Evolutionary conservation across 345 rosid genomes (phyloP).

Genomic region (Euphorbia peplus): DNA sequence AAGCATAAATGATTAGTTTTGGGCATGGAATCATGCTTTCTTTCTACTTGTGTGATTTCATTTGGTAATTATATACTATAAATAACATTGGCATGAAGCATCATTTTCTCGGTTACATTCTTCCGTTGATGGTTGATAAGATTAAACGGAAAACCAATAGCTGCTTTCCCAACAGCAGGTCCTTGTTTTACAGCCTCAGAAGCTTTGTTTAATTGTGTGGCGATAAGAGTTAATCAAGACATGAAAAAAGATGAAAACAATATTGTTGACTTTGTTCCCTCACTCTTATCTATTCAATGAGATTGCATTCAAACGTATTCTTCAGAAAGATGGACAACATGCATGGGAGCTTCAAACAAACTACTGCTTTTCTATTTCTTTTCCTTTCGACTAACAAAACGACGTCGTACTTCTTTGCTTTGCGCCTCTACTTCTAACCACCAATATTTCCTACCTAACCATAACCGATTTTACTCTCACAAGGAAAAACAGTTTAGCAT

Average conservation of each 20-base stretch:
- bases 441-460: too few relatives aligned
- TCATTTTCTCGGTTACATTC: constrained; percentile 58
- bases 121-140: constrained; percentile 83
- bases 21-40: background rate
- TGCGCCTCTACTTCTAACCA: too few relatives aligned
- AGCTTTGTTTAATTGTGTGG: constrained; percentile 62
- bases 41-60: background rate
- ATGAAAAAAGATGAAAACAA: background rate
- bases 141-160: too few relatives aligned
- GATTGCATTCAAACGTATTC: background rate
- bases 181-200: constrained; percentile 84
- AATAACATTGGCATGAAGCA: background rate
- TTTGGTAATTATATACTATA: background rate
- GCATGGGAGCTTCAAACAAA: too few relatives aligned
- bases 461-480: too few relatives aligned
- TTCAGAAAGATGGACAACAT: too few relatives aligned
- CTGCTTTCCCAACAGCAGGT: constrained; percentile 91
- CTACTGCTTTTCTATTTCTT: too few relatives aligned
- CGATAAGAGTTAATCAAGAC: constrained; percentile 7
- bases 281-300: background rate
- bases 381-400: too few relatives aligned
- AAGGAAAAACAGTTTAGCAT: too few relatives aligned
- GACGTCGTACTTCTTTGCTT: too few relatives aligned
- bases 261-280: background rate
- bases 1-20: background rate